Conservation (phyloP, 2,329 filamentous ascomycete species). For the Fusarium sp. region DNA sequence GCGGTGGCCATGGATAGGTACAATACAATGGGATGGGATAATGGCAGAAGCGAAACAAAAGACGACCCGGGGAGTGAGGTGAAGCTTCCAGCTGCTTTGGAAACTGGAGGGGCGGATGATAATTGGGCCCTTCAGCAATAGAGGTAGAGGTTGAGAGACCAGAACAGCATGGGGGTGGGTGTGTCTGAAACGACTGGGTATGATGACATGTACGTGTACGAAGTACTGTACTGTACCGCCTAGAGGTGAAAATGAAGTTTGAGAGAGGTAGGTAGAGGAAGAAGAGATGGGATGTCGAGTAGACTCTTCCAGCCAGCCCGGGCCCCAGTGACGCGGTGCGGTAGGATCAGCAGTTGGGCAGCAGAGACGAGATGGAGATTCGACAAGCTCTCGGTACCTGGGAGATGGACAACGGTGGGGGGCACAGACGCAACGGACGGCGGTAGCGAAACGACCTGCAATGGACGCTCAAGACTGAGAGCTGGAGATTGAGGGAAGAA, state of each 20-base stretch:
- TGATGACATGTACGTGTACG: conserved; percentile 44
- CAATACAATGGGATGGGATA: conserved; percentile 26
- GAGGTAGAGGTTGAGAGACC: conserved; percentile 45
- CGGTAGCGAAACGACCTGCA: conserved; percentile 34
- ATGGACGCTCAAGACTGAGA: conserved; percentile 28
- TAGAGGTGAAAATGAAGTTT: conserved; percentile 31
- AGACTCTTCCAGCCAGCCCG: conserved; percentile 34
- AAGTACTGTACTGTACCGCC: conserved; percentile 39
- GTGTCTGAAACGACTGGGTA: conserved; percentile 47
- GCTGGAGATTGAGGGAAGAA: conserved; percentile 31
- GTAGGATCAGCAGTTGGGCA: conserved; percentile 48
- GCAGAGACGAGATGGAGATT: conserved; percentile 45
- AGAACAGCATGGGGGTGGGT: conserved; percentile 46
- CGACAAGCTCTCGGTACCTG: conserved; percentile 42
- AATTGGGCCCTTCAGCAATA: conserved; percentile 47
- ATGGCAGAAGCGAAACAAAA: conserved; percentile 44
- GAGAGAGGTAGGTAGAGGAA: conserved; percentile 34
- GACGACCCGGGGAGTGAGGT: conserved; percentile 42
- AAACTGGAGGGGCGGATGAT: conserved; percentile 44
- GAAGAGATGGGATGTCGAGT: conserved; percentile 32
- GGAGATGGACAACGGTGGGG: conserved; percentile 42
- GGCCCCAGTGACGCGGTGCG: conserved; percentile 43
- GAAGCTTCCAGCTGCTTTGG: conserved; percentile 46
- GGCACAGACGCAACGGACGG: conserved; percentile 40
- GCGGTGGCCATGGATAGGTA: conserved; percentile 49